Evolutionary conservation across 345 rosid genomes (phyloP), one percentile per base, ranked within the genome.

Genomic region (Eucalyptus sp.): DNA sequence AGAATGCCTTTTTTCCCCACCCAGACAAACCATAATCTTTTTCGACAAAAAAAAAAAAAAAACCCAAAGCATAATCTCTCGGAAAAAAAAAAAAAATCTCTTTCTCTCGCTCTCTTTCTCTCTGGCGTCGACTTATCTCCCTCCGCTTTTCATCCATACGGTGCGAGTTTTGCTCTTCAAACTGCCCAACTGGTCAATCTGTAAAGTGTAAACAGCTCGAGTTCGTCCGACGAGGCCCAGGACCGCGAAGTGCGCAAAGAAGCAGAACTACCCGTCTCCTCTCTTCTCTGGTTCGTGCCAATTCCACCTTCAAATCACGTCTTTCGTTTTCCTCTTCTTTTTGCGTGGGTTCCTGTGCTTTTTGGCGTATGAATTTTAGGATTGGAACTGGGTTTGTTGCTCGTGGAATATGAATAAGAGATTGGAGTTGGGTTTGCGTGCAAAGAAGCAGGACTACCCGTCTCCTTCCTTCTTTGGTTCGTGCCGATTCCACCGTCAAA

Each of bases 131-230:
- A 14, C 37, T 29, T 64, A 29, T 64, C 76, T 64, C 3, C 37
- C 76, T n/a, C 41, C 0, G 41, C 17, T 64, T n/a, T 15, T n/a
- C 76, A 64, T n/a, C 37, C 76, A 14, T 0, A 62, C 15, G 13
- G n/a, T 13, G 1, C 17, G 1, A 62, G 33, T 27, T 56, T 58
- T 58, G 64, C 22, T 5, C 46, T 76, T 76, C 15, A 6, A 20
- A 10, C 15, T 18, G 1, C 13, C 13, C 7, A 10, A 20, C 16
- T 33, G 37, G 37, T 68, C 44, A 5, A 12, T 68, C 81, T 20
- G 13, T 18, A 18, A 5, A 37, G 46, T 20, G 13, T 18, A 18
- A 3, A 37, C 27, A 20, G 83, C 83, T 37, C 83, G 12, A 37
- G 48, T 76, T 76, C 83, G 27, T 37, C 27, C 27, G 48, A 41